Conservation (phyloP, 2,329 filamentous ascomycete genomes). For the Neocucurbitaria cava region DNA sequence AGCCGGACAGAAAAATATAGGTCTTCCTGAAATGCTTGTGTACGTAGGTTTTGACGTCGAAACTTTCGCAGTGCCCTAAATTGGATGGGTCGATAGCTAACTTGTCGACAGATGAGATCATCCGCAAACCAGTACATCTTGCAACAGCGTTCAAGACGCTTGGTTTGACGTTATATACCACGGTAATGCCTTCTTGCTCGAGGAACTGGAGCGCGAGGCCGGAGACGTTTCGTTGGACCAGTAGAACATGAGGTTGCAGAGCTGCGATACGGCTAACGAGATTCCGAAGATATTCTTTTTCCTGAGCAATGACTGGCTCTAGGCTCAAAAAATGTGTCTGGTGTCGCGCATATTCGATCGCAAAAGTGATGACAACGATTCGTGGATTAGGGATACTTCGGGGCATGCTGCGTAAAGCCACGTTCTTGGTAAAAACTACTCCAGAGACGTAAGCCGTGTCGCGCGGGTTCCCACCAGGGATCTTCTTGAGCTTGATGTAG, state of each 20-base stretch:
- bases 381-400: slow-evolving; percentile 82
- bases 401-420: slow-evolving; percentile 95
- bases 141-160: slow-evolving; percentile 96
- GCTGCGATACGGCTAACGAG: slow-evolving; percentile 91
- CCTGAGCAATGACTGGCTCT: slow-evolving; percentile 94
- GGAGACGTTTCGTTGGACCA: slow-evolving; percentile 93
- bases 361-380: slow-evolving; percentile 91
- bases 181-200: slow-evolving; percentile 86
- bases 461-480: slow-evolving; percentile 85
- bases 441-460: slow-evolving; percentile 98
- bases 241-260: slow-evolving; percentile 80
- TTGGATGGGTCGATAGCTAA: slow-evolving; percentile 77
- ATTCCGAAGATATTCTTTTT: slow-evolving; percentile 90
- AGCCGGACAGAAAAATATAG: slow-evolving; percentile 94
- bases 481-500: slow-evolving; percentile 97
- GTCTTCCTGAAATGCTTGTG: slow-evolving; percentile 87
- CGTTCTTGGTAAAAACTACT: slow-evolving; percentile 95
- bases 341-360: slow-evolving; percentile 94
- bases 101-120: slow-evolving; percentile 95
- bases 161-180: slow-evolving; percentile 95
- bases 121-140: slow-evolving; percentile 86
- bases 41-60: slow-evolving; percentile 95
- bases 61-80: slow-evolving; percentile 81
- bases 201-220: slow-evolving; percentile 89
- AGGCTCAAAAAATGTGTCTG: slow-evolving; percentile 97